Evolutionary conservation across 371 early-diverging fungal genomes (phyloP).

Genomic region (Basidiobolus heterosporus): DNA sequence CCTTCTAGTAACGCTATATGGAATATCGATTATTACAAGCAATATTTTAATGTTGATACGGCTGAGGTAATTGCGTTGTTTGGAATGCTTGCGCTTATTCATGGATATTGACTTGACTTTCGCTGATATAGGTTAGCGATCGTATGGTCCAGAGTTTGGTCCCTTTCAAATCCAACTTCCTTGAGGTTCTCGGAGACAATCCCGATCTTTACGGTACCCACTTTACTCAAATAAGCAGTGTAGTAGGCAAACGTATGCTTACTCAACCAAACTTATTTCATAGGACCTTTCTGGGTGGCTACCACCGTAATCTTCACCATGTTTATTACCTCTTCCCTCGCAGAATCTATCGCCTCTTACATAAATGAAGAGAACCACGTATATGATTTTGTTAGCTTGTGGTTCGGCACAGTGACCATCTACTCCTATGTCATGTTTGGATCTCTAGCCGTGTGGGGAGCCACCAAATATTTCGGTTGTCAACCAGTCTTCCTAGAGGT

Average conservation of each 20-base stretch:
- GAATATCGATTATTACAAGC: constrained; percentile 72
- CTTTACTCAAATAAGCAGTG: not conserved
- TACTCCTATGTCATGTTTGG: constrained; percentile 61
- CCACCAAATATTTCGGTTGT: constrained; percentile 71
- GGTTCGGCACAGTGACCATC: constrained; percentile 58
- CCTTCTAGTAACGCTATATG: constrained; percentile 20
- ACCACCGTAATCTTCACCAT: constrained; percentile 82
- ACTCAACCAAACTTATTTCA: too few species aligned
- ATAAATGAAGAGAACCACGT: constrained; percentile 24
- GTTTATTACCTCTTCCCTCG: constrained; percentile 78
- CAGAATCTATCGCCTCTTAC: constrained; percentile 62
- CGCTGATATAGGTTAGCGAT: not conserved
- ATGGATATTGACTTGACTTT: not conserved
- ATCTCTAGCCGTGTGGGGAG: constrained; percentile 61
- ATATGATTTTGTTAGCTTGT: constrained; percentile 67
- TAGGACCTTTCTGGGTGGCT: constrained; percentile 88
- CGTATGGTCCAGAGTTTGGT: constrained; percentile 25
- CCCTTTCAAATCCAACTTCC: constrained; percentile 28
- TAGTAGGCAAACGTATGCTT: not conserved
- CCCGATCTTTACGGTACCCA: constrained; percentile 59
- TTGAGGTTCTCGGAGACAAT: constrained; percentile 18
- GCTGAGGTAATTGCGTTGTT: constrained; percentile 27
- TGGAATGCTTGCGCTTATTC: not conserved
- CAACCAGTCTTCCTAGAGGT: constrained; percentile 65
- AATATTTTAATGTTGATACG: constrained; percentile 83